phyloP scores from a whole-genome alignment of 129 eudicot species.

The sunflower (Helianthus annuus) region HanXRQr2.0-SUNRISE NC_035440.2:5837223-5837722 shows the following conservation, averaged over 20 bases:
- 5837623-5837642: constrained; percentile 39
- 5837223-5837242: too few species aligned
- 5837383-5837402: too few species aligned
- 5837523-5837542: constrained; percentile 22
- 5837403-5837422: not conserved
- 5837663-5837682: constrained; percentile 47
- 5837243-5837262: not conserved
- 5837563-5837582: constrained; percentile 47
- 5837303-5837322: too few species aligned
- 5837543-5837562: constrained; percentile 13
- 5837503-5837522: constrained; percentile 22
- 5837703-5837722: constrained; percentile 65
- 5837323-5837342: too few species aligned
- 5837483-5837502: constrained; percentile 36
- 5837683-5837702: constrained; percentile 57
- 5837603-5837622: constrained; percentile 51
- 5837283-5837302: too few species aligned
- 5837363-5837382: too few species aligned
- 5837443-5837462: constrained; percentile 34
- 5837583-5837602: constrained; percentile 25
- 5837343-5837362: too few species aligned
- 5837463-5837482: constrained; percentile 30
- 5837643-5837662: constrained; percentile 49
- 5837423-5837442: constrained; percentile 18
- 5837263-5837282: not conserved